Percentiles rank a stretch among this genome's conserved stretches.
Conservation (phyloP, 148 eudicot genomes). For the Heliamphora exappendiculata region DNA sequence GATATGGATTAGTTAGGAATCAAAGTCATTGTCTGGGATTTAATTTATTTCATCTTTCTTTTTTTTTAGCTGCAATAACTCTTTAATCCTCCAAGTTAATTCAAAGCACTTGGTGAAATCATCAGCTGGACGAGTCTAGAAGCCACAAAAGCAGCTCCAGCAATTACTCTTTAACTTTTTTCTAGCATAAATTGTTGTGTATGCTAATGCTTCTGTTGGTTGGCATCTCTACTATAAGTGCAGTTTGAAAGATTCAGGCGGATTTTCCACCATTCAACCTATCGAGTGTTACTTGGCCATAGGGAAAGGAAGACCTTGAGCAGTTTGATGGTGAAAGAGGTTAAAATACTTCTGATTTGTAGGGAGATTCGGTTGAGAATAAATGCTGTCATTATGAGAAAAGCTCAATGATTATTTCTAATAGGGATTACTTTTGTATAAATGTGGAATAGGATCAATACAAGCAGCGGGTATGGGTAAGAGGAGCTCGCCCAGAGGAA, state of each 20-base stretch:
- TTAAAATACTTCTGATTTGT: conserved; percentile 14
- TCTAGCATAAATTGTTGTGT: background rate
- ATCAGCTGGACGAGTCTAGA: background rate
- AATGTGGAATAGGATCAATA: conserved; percentile 49
- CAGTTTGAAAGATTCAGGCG: conserved; percentile 94
- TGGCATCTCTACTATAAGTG: conserved; percentile 9
- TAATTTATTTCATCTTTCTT: no score
- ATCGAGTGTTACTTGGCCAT: conserved; percentile 80
- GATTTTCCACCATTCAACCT: conserved; percentile 83
- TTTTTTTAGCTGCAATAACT: background rate
- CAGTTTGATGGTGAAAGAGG: conserved; percentile 75
- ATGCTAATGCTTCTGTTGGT: background rate
- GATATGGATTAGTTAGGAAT: no score
- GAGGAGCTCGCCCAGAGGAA: conserved; percentile 84
- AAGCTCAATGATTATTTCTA: conserved; percentile 4
- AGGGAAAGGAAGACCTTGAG: conserved; percentile 78
- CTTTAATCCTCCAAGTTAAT: background rate
- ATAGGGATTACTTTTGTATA: background rate
- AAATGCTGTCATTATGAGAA: background rate
- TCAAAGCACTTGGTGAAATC: background rate
- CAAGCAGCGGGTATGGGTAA: conserved; percentile 85
- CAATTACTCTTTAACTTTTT: background rate
- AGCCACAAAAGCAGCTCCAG: background rate
- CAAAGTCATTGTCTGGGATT: no score
- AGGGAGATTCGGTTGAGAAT: conserved; percentile 1